Evolutionary conservation across 2,329 filamentous ascomycete genomes (phyloP).

Genomic region (Sporothrix pseudoabietina): DNA sequence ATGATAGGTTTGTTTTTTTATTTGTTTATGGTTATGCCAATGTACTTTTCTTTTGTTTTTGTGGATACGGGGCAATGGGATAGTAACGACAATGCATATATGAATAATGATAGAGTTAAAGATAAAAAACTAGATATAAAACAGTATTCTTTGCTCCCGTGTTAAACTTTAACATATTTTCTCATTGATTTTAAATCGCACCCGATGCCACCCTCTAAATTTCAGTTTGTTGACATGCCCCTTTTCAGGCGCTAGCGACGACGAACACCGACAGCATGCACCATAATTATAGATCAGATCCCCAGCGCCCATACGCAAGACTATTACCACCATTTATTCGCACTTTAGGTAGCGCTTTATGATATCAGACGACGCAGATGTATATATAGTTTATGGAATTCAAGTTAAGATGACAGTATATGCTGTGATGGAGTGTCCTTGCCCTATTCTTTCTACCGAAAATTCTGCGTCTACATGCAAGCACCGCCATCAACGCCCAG

Average conservation of each 20-base stretch:
- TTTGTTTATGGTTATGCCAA: neutral
- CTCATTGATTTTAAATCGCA: neutral
- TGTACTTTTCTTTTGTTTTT: neutral
- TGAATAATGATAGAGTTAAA: slow-evolving; percentile 3
- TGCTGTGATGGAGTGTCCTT: neutral
- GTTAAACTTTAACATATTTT: too few species aligned
- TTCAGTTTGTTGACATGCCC: neutral
- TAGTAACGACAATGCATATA: neutral
- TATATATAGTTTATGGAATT: neutral
- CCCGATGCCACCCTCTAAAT: too few species aligned
- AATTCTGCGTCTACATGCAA: slow-evolving; percentile 32
- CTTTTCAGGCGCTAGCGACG: neutral
- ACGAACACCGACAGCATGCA: neutral
- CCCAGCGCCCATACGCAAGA: neutral
- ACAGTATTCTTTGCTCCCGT: neutral
- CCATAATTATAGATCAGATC: too few species aligned
- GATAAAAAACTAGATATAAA: neutral
- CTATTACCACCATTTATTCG: neutral
- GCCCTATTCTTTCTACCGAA: neutral
- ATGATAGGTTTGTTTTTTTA: neutral
- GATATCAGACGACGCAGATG: neutral
- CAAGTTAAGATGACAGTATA: neutral
- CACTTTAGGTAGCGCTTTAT: neutral
- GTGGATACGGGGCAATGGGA: neutral
- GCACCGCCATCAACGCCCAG: slow-evolving; percentile 38